Conservation (phyloP, 495 filamentous ascomycete genomes). For the Bacidia rubella region DNA sequence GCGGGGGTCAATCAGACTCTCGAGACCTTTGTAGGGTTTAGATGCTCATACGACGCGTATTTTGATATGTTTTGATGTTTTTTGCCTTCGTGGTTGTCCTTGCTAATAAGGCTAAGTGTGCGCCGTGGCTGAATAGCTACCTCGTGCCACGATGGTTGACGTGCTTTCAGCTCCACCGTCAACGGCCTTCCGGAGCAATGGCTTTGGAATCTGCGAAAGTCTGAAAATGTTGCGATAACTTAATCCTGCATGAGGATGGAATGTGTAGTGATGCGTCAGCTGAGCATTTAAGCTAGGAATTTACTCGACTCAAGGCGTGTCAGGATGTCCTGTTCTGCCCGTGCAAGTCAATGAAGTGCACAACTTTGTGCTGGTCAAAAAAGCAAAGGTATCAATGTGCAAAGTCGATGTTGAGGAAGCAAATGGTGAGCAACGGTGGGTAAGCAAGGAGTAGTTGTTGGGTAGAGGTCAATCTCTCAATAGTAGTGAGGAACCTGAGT, state of each 20-base stretch:
- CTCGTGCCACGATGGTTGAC: too few relatives aligned
- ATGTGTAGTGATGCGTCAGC: too few relatives aligned
- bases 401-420: neutral
- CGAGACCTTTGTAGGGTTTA: neutral
- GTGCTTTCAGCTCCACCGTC: too few relatives aligned
- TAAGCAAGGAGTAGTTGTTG: neutral
- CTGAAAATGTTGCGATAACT: too few relatives aligned
- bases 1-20: neutral
- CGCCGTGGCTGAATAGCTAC: neutral
- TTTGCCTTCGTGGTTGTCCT: neutral
- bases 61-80: neutral
- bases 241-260: too few relatives aligned
- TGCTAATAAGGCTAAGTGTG: neutral
- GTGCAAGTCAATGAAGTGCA: too few relatives aligned
- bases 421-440: neutral
- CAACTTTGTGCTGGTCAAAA: neutral
- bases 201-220: too few relatives aligned
- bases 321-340: too few relatives aligned
- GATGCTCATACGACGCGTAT: slow-evolving; percentile 11
- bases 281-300: too few relatives aligned
- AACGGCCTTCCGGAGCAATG: too few relatives aligned
- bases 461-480: neutral
- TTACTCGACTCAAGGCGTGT: too few relatives aligned
- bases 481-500: too few relatives aligned
- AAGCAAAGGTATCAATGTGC: neutral